phyloP scores from a whole-genome alignment of 2,329 filamentous ascomycete species.

The Aspergillus awamori region DNA sequence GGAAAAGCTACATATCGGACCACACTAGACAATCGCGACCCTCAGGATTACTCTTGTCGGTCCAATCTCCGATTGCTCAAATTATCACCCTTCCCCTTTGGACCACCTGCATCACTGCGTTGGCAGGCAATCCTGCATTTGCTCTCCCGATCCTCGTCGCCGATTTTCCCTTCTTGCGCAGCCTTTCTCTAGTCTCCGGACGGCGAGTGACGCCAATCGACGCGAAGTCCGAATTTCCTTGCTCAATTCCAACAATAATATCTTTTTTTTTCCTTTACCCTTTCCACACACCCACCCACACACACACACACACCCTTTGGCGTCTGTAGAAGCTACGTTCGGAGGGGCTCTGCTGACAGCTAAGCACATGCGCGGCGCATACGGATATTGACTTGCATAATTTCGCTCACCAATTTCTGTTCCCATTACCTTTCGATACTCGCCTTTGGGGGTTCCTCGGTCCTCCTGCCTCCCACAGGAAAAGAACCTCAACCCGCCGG shows the following conservation, averaged over 20 bases:
- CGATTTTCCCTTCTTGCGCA: slow-evolving; percentile 21
- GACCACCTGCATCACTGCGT: slow-evolving; percentile 41
- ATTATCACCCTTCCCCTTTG: slow-evolving; percentile 35
- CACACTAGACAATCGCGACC: slow-evolving; percentile 31
- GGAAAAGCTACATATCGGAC: slow-evolving; percentile 31
- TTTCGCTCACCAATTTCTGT: slow-evolving; percentile 22
- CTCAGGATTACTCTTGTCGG: slow-evolving; percentile 29
- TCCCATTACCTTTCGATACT: slow-evolving; percentile 11
- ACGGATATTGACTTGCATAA: slow-evolving; percentile 30
- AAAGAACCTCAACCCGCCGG: slow-evolving; percentile 19
- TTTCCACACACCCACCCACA: too few relatives aligned
- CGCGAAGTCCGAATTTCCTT: slow-evolving; percentile 15
- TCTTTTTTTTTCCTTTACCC: too few relatives aligned
- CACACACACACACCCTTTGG: background rate
- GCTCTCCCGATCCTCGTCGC: slow-evolving; percentile 32
- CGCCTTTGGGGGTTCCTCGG: slow-evolving; percentile 13
- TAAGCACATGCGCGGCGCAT: slow-evolving; percentile 33
- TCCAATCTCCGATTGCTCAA: slow-evolving; percentile 34
- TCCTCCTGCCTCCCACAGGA: slow-evolving; percentile 2
- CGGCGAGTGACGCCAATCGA: slow-evolving; percentile 18
- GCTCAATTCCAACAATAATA: slow-evolving; percentile 16
- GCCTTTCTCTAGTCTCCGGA: slow-evolving; percentile 9
- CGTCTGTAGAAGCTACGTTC: slow-evolving; percentile 13
- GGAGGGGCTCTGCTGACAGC: slow-evolving; percentile 30
- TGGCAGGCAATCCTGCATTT: slow-evolving; percentile 39